Evolutionary conservation across 805 yeast species (phyloP), one percentile per base, ranked within the genome.

Genomic region (Torulaspora indica): DNA sequence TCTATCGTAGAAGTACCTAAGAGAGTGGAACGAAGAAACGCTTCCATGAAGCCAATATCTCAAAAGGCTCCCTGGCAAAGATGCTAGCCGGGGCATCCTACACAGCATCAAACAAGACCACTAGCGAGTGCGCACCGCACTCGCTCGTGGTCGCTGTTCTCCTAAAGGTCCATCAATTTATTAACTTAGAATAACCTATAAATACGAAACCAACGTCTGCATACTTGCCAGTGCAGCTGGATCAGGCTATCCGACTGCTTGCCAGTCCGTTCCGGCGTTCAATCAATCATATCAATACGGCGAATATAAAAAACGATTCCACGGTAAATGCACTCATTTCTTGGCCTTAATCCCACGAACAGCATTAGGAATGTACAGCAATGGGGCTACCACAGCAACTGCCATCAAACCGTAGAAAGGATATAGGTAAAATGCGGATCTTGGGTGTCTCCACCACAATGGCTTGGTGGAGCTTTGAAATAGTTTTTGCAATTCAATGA

Each of bases 341-440:
- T 56, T 52, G 33, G 65, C 82, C 71, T 83, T 82, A 63, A 82
- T 72, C 66, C 90, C 91, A 42, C 72, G 66, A 51, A 79, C 63
- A 57, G 93, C 90, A 70, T 88, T 81, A 58, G 81, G 85, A 40
- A 79, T 66, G 75, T 79, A 84, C 72, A 69, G 77, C 56, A 82
- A 72, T 49, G 93, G 83, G 48, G 77, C 75, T 47, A 73, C 74
- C 40, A 86, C 78, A 52, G 86, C 72, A 49, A 82, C 74, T 44
- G 85, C 71, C 67, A 85, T 81, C 49, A 81, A 72, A 51, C 85
- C 86, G 72, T 75, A 82, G 77, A 80, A 86, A 63, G 95, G 95
- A 70, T 80, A 81, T 54, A 85, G 75, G 64, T 81, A 68, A 58
- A 75, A 71, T 70, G 83, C 83, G 54, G 93, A 78, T 63, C 80